Percentiles rank a stretch among this genome's conserved stretches.
Evolutionary conservation across 148 eudicot species (phyloP).

Genomic region (Silene conica): DNA sequence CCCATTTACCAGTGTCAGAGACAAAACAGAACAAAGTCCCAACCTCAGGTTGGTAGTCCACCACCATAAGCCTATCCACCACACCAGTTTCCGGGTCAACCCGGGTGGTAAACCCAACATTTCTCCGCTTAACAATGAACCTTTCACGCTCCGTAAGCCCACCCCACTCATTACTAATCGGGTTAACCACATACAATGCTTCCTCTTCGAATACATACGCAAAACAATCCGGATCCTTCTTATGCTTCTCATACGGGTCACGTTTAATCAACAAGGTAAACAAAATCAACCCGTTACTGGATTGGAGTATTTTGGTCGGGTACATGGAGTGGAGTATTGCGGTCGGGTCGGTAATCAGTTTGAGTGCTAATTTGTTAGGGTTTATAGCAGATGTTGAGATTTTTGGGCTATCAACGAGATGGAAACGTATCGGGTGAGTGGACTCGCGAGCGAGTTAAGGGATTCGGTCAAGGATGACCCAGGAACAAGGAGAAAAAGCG

Average conservation of each 20-base stretch:
- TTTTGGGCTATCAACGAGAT: not conserved
- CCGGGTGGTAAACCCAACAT: not conserved
- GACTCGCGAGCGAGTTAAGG: not conserved
- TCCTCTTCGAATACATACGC: not conserved
- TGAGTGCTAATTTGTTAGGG: not conserved
- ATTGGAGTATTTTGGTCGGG: not conserved
- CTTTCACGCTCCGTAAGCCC: not conserved
- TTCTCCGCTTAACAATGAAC: not conserved
- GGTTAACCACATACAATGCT: constrained; percentile 8
- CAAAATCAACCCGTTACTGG: constrained; percentile 12
- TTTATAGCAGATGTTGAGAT: not conserved
- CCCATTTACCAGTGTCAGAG: constrained; percentile 17
- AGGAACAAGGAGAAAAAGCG: not conserved
- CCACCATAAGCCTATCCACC: not conserved
- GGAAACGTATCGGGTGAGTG: not conserved
- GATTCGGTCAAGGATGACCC: not conserved
- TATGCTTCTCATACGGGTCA: not conserved
- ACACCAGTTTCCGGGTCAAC: not conserved
- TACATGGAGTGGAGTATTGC: not conserved
- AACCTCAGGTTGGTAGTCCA: not conserved
- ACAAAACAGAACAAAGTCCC: constrained; percentile 5
- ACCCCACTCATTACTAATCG: constrained; percentile 7
- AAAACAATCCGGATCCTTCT: not conserved
- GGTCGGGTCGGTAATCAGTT: not conserved
- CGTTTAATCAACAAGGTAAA: not conserved